Evolutionary conservation across 352 stramenopile genomes (phyloP), one percentile per base, ranked within the genome.

Genomic region (Thraustochytrium aureum): DNA sequence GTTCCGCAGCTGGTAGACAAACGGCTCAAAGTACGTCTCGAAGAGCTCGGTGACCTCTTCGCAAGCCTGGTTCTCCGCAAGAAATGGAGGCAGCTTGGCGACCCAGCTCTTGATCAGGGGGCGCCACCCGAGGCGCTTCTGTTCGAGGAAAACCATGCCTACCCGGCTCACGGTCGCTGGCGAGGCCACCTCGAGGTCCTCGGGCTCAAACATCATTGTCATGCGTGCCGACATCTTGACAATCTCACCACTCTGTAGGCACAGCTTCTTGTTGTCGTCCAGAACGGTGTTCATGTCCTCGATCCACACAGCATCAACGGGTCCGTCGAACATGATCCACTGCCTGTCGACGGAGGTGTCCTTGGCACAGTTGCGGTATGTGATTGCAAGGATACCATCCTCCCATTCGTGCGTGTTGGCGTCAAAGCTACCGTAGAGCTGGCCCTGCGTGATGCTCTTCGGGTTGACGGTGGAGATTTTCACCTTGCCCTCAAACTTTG

Each of bases 171-270:
- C 94, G 2, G 94, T 98, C 41, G 94, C 94, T 0, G 94, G 94
- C 2, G 92, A 97, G n/a, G 94, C 94, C 2, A 97, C 93, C 0
- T 89, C 92, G 0, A 98, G 86, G 72, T 98, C 94, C 83, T 97
- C 92, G n/a, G 96, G 91, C 84, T 98, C 94, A 67, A 98, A 98
- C 92, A 98, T 97, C 93, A 98, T 97, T 5, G 92, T 96, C 94
- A 98, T 98, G 47, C 96, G 87, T 50, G 92, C 89, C 2, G 90
- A 95, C 93, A 98, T 97, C 75, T 96, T 93, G 50, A 98, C 86
- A 84, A 96, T 96, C 85, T 98, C 93, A 2, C 94, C 94, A 67
- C 88, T 95, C 61, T 95, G 96, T 2, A 98, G 84, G 67, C 92
- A 97, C 0, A 98, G 84, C 76, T 97, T 96, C 84, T 97, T 97